Evolutionary conservation across 441 rosid genomes (phyloP).

Genomic region (California macrophylla): DNA sequence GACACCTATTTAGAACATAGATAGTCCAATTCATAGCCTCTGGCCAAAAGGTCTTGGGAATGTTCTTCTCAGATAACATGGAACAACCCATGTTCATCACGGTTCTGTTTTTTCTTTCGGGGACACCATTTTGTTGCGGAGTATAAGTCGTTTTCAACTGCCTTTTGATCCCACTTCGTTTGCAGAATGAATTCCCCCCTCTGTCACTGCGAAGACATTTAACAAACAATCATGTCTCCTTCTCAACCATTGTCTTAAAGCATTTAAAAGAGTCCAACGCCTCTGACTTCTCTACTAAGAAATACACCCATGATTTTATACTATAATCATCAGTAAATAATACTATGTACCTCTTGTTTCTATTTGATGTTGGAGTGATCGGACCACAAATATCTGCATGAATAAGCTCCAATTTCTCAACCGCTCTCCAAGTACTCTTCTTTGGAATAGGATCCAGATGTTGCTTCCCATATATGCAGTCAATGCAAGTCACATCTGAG

Average conservation of each 20-base stretch:
- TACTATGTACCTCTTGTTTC: neutral
- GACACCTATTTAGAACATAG: neutral
- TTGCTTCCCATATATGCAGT: neutral
- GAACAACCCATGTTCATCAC: neutral
- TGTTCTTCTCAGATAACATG: neutral
- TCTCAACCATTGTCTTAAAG: neutral
- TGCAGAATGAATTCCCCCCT: neutral
- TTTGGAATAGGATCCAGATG: neutral
- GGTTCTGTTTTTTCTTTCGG: neutral
- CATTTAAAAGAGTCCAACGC: neutral
- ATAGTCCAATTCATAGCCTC: neutral
- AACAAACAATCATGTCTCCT: neutral
- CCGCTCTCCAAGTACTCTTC: neutral
- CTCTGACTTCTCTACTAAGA: neutral
- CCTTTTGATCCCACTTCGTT: neutral
- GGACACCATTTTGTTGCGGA: neutral
- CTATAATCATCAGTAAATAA: neutral
- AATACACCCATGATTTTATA: conserved; percentile 3
- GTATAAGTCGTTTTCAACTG: neutral
- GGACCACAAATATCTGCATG: neutral
- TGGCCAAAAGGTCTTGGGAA: neutral
- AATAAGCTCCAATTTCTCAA: neutral
- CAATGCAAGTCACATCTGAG: neutral
- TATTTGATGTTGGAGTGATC: neutral
- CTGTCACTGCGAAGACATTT: neutral